These are phyloP conservation scores for Microsporum audouinii DNA, from an alignment of 2,329 filamentous ascomycete genomes.

Conservation along the genomic window DNA sequence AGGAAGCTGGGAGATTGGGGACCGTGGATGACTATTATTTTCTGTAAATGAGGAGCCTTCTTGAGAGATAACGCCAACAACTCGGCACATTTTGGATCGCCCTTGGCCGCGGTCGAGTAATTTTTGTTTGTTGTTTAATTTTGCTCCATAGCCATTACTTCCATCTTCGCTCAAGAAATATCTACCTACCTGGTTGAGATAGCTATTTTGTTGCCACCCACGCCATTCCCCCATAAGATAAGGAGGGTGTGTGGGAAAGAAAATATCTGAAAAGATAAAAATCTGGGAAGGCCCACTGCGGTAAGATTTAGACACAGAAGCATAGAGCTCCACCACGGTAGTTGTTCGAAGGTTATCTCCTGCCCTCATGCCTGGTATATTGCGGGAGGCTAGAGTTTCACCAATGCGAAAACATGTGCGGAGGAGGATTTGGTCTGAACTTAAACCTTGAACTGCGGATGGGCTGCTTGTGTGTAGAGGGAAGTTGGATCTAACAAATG, in stretches of 20 bases:
- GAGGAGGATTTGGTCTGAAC: constrained; percentile 7
- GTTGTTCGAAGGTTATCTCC: not conserved
- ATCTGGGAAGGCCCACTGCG: constrained; percentile 8
- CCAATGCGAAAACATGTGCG: constrained; percentile 13
- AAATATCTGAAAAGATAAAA: constrained; percentile 13
- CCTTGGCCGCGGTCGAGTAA: too few relatives aligned
- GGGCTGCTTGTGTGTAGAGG: constrained; percentile 3
- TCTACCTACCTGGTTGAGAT: constrained; percentile 4
- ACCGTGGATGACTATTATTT: not conserved
- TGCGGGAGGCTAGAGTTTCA: constrained; percentile 6
- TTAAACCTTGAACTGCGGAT: constrained; percentile 13
- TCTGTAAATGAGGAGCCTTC: not conserved
- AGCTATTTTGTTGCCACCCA: constrained; percentile 5
- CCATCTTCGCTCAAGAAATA: constrained; percentile 4
- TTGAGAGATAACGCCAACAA: constrained; percentile 6
- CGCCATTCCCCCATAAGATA: constrained; percentile 11
- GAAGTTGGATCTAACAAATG: constrained; percentile 8
- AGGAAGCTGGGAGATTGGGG: too few relatives aligned
- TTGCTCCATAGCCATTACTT: not conserved
- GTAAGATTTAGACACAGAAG: constrained; percentile 13
- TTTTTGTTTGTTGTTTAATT: not conserved
- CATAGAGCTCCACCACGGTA: constrained; percentile 13
- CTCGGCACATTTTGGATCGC: constrained; percentile 4
- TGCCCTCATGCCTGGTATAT: not conserved
- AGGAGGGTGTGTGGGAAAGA: constrained; percentile 8